A percentile compares a stretch with the other conserved stretches of the same genome.
phyloP scores from a whole-genome alignment of 139 green algal species.

The Tetradesmus obliquus region DNA sequence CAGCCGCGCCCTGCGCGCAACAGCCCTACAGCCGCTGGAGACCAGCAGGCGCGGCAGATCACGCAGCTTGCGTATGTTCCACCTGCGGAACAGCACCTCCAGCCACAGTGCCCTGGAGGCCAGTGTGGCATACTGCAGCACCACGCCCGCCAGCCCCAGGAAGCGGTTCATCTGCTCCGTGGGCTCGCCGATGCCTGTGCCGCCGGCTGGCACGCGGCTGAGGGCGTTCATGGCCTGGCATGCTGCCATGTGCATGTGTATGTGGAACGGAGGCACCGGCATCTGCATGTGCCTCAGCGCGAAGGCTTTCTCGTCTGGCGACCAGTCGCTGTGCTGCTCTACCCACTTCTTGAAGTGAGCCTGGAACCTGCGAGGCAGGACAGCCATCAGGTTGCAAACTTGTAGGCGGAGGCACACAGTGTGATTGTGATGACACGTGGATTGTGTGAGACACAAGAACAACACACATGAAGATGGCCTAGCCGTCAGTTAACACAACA shows the following conservation, averaged over 20 bases:
- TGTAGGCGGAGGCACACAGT: too few species aligned
- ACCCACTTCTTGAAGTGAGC: neutral
- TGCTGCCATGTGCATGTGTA: slow-evolving; percentile 6
- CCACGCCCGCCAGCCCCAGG: neutral
- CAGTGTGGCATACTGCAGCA: slow-evolving; percentile 1
- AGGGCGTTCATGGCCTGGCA: slow-evolving; percentile 15
- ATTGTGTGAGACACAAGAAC: too few species aligned
- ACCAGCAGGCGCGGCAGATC: neutral
- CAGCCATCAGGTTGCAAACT: too few species aligned
- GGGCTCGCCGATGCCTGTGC: slow-evolving; percentile 13
- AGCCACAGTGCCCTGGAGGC: neutral
- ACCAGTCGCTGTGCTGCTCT: neutral
- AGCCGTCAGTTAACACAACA: too few species aligned
- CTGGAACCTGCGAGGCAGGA: neutral
- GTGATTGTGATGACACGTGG: too few species aligned
- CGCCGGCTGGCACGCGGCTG: neutral
- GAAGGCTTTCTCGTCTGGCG: neutral
- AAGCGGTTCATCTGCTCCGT: slow-evolving; percentile 22
- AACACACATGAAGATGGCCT: too few species aligned
- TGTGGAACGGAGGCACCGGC: slow-evolving; percentile 19
- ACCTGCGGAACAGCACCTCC: neutral
- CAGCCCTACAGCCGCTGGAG: neutral
- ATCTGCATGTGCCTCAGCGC: neutral
- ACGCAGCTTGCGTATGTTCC: neutral
- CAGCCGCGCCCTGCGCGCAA: neutral